A percentile compares a stretch with the other conserved stretches of the same genome.
These are phyloP conservation scores for Leccinum arenicola DNA, from an alignment of 768 basidiomycete genomes.

Conservation along the genomic window DNA sequence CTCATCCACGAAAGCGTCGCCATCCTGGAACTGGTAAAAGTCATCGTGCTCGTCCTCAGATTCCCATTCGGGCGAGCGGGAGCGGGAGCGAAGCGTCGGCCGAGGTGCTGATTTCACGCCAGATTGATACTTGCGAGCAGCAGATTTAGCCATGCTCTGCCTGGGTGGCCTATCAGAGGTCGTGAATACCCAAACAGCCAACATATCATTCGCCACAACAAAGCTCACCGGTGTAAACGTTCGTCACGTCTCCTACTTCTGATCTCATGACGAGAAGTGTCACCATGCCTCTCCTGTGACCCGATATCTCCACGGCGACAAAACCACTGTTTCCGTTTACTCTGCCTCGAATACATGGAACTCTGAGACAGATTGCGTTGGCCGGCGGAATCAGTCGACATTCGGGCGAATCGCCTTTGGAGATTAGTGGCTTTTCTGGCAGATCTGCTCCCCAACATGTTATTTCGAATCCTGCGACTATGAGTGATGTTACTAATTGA, in stretches of 20 bases:
- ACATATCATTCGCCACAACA: no score
- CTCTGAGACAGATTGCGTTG: conserved; percentile 1
- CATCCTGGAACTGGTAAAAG: not conserved
- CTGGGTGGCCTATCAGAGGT: conserved; percentile 2
- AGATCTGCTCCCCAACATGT: conserved; percentile 4
- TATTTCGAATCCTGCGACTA: not conserved
- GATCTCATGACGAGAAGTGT: not conserved
- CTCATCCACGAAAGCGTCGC: conserved; percentile 3
- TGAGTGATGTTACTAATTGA: not conserved
- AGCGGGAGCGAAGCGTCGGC: not conserved
- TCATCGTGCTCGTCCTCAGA: conserved; percentile 1
- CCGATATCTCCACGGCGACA: conserved; percentile 10
- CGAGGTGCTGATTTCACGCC: conserved; percentile 13
- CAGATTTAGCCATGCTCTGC: conserved; percentile 11
- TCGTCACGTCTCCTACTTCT: not conserved
- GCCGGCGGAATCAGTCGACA: conserved; percentile 16
- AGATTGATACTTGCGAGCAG: conserved; percentile 13
- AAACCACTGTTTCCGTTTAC: conserved; percentile 17
- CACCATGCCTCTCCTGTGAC: not conserved
- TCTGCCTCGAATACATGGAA: not conserved
- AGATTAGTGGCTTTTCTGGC: conserved; percentile 4
- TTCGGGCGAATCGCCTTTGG: conserved; percentile 16
- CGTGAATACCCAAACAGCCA: conserved; percentile 2
- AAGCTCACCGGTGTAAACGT: conserved; percentile 9
- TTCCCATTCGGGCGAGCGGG: not conserved